These are phyloP conservation scores for Harringtonia aguacate DNA, from an alignment of 2,329 filamentous ascomycete genomes.

Conservation along the genomic window DNA sequence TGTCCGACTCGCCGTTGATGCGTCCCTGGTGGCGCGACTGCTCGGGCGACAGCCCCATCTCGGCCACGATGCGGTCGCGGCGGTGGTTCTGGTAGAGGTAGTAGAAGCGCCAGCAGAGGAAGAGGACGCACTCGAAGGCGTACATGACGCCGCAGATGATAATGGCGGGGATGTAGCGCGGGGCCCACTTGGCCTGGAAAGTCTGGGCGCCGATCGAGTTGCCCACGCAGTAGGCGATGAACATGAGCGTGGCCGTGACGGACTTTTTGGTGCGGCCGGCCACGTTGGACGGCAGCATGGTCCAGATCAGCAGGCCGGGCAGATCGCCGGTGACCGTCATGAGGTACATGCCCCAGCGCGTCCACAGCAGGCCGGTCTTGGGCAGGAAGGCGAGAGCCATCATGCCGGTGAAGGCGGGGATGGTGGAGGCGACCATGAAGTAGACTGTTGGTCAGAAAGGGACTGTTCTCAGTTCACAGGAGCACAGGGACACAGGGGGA, in stretches of 20 bases:
- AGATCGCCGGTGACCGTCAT: slow-evolving; percentile 12
- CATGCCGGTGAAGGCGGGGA: slow-evolving; percentile 21
- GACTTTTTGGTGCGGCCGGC: slow-evolving; percentile 10
- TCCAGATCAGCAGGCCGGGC: slow-evolving; percentile 8
- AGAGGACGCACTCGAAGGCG: slow-evolving; percentile 5
- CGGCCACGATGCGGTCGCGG: slow-evolving; percentile 1
- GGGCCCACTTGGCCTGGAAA: slow-evolving; percentile 8
- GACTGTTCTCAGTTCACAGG: too few species aligned
- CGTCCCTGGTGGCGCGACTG: slow-evolving; percentile 7
- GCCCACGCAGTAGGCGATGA: slow-evolving; percentile 9
- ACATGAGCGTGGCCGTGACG: slow-evolving; percentile 8
- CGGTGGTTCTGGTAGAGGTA: slow-evolving; percentile 6
- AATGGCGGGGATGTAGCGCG: slow-evolving; percentile 8
- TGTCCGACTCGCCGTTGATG: slow-evolving; percentile 9
- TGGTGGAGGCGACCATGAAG: slow-evolving; percentile 19
- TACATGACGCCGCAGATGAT: slow-evolving; percentile 9
- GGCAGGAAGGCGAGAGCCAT: slow-evolving; percentile 19
- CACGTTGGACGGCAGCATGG: slow-evolving; percentile 8
- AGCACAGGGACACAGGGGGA: too few species aligned
- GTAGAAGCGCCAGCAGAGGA: slow-evolving; percentile 6
- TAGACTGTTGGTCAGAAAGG: slow-evolving; percentile 7
- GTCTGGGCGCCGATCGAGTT: slow-evolving; percentile 10
- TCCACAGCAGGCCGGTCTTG: too few species aligned
- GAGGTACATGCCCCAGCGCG: slow-evolving; percentile 24
- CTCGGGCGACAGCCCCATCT: slow-evolving; percentile 3